Evolutionary conservation across 805 yeast species (phyloP).

Genomic region (Metschnikowia henanensis): DNA sequence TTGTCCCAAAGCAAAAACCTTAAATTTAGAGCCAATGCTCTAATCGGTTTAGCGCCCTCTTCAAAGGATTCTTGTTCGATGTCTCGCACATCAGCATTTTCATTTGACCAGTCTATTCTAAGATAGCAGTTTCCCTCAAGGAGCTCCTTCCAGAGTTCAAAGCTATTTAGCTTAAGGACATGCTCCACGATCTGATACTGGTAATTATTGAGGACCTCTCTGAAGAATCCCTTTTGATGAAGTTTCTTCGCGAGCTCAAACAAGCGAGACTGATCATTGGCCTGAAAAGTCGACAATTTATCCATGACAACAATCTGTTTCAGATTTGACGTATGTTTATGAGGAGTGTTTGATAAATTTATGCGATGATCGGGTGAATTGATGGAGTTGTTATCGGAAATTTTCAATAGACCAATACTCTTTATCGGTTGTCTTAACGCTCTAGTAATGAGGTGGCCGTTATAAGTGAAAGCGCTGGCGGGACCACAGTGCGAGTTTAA

Average conservation of each 20-base stretch:
- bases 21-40: conserved; percentile 54
- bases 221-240: conserved; percentile 32
- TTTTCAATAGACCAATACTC: too few relatives aligned
- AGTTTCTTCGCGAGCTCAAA: conserved; percentile 37
- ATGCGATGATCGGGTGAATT: too few relatives aligned
- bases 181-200: conserved; percentile 52
- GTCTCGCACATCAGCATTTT: conserved; percentile 8
- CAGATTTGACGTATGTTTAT: too few relatives aligned
- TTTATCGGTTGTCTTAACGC: too few relatives aligned
- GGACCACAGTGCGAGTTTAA: too few relatives aligned
- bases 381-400: too few relatives aligned
- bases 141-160: conserved; percentile 46
- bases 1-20: conserved; percentile 73
- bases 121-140: conserved; percentile 40
- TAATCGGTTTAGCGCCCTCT: conserved; percentile 40
- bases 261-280: conserved; percentile 31
- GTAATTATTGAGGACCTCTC: conserved; percentile 45
- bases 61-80: conserved; percentile 34
- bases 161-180: conserved; percentile 38
- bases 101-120: conserved; percentile 19
- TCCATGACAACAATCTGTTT: conserved; percentile 32
- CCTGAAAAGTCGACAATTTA: conserved; percentile 37
- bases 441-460: too few relatives aligned
- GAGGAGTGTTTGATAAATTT: too few relatives aligned
- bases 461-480: too few relatives aligned